Percentiles rank a stretch among this genome's conserved stretches.
Evolutionary conservation across 2,329 filamentous ascomycete genomes (phyloP).

Genomic region (Dactylellina leptospora): DNA sequence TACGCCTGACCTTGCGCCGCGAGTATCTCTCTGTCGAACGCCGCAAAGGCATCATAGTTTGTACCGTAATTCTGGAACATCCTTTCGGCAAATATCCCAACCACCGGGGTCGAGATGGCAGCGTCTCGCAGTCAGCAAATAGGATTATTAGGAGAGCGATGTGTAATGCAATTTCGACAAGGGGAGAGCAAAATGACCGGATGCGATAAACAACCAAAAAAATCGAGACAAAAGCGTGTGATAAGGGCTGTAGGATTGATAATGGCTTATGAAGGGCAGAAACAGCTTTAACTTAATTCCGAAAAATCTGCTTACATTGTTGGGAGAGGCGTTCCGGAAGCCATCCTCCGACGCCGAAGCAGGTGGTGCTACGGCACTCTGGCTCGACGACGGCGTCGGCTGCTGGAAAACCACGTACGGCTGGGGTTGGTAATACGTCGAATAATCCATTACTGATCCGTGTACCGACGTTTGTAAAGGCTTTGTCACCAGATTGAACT

Average conservation of each 20-base stretch:
- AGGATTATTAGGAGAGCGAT: slow-evolving; percentile 7
- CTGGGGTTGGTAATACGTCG: slow-evolving; percentile 52
- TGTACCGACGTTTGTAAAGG: slow-evolving; percentile 30
- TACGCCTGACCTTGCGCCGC: slow-evolving; percentile 43
- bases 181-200: not conserved
- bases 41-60: slow-evolving; percentile 49
- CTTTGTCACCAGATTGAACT: slow-evolving; percentile 50
- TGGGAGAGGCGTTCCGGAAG: slow-evolving; percentile 44
- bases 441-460: slow-evolving; percentile 53
- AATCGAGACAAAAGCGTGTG: not conserved
- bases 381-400: too few species aligned
- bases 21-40: slow-evolving; percentile 50
- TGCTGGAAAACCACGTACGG: slow-evolving; percentile 46
- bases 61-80: slow-evolving; percentile 50
- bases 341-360: slow-evolving; percentile 44
- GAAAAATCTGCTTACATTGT: slow-evolving; percentile 37
- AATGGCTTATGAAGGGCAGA: not conserved
- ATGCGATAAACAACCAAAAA: not conserved
- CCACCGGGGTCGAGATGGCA: slow-evolving; percentile 16
- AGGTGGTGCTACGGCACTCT: not conserved
- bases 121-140: slow-evolving; percentile 33
- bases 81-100: slow-evolving; percentile 39
- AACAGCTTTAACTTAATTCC: not conserved
- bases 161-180: not conserved
- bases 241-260: slow-evolving; percentile 14